phyloP scores from a whole-genome alignment of 2,329 filamentous ascomycete species.

The Fusarium avenaceum region DNA sequence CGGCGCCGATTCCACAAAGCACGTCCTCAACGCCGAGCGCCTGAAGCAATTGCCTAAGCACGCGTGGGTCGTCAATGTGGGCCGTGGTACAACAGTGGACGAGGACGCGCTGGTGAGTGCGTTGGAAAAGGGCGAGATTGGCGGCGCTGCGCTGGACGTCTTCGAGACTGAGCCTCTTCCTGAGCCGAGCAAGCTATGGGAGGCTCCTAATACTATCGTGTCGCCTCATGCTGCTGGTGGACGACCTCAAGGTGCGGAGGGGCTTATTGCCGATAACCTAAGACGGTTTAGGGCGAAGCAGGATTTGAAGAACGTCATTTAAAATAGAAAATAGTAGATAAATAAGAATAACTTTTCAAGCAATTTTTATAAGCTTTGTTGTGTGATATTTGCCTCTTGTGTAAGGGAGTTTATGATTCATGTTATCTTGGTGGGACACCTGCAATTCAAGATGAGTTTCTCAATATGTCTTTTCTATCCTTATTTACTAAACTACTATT shows the following conservation, averaged over 20 bases:
- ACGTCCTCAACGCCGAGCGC: conserved; percentile 68
- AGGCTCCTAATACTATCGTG: conserved; percentile 65
- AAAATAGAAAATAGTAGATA: conserved; percentile 13
- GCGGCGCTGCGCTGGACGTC: conserved; percentile 65
- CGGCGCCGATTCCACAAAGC: conserved; percentile 66
- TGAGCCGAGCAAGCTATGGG: conserved; percentile 61
- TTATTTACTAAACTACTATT: not conserved
- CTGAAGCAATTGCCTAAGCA: conserved; percentile 68
- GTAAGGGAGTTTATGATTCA: too few species aligned
- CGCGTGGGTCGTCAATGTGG: conserved; percentile 68
- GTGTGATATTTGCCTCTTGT: too few species aligned
- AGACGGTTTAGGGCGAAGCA: conserved; percentile 71
- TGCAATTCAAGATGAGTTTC: not conserved
- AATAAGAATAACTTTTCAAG: not conserved
- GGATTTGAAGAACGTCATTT: conserved; percentile 66
- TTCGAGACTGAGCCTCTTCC: conserved; percentile 63
- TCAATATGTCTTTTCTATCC: not conserved
- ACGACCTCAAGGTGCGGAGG: conserved; percentile 71
- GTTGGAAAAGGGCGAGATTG: conserved; percentile 59
- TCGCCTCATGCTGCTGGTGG: conserved; percentile 72
- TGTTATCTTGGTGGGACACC: too few species aligned
- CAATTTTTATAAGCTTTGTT: too few species aligned
- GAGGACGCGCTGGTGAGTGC: conserved; percentile 64
- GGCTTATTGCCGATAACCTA: conserved; percentile 72
- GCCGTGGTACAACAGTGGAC: conserved; percentile 63